Evolutionary conservation across 768 basidiomycete species (phyloP), one percentile per base, ranked within the genome.

Genomic region (Collybia mongolica): DNA sequence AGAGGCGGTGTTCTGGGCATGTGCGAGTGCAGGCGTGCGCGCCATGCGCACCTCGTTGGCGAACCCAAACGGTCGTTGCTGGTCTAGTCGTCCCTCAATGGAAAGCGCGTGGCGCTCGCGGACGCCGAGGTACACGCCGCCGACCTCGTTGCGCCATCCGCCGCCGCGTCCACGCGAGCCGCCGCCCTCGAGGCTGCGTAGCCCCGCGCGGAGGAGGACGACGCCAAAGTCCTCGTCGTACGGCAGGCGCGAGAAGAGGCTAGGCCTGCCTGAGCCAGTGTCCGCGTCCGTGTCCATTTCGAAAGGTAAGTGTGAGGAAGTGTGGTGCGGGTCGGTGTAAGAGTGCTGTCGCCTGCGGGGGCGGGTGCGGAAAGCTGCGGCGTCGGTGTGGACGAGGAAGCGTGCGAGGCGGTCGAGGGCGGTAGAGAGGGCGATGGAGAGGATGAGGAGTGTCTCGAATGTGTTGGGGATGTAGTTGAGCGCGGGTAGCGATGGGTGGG

Each of bases 161-260:
- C 32, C 32, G 2, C 32, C 32, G 11, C 32, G 32, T 12, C 32
- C 32, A 19, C 81, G 74, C 8, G 86, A 72, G 40, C 81, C 83
- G 0, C 88, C 89, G 0, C 86, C 83, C 61, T 91, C 89, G 43
- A 91, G 71, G 54, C 84, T 86, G 3, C 86, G 87, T 0, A 85
- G 85, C 17, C 87, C 87, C 17, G 89, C 71, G 18, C 89, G 80
- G 38, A 90, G 72, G 35, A 91, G 72, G 2, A 84, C 78, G 18
- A 89, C 76, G 5, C 82, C 79, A 65, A 86, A 90, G 60, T 89
- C 87, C 63, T 90, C 88, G 35, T 90, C 86, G 62, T 73, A 75
- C 15, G 77, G 79, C 2, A 84, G 72, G 32, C 52, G 60, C 19
- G 56, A 48, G 48, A 70, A 56, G 54, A 69, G 65, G 26, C 32